Evolutionary conservation across 352 stramenopile species (phyloP).

Genomic region (Elongisporangium senticosum): DNA sequence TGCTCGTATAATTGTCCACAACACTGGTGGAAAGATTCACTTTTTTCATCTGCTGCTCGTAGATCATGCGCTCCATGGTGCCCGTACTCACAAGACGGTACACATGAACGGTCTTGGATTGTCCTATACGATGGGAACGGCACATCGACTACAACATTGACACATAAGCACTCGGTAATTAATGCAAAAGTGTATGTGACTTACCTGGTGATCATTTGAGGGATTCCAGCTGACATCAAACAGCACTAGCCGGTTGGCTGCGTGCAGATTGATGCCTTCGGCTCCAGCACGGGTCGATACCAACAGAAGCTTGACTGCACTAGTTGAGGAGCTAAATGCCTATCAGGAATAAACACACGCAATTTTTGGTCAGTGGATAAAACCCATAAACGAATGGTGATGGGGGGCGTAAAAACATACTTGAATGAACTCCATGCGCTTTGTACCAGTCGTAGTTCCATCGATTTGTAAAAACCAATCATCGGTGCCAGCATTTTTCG

Average conservation of each 20-base stretch:
- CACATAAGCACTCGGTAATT: background rate
- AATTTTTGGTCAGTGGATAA: background rate
- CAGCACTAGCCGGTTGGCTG: slow-evolving; percentile 86
- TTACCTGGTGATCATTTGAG: slow-evolving; percentile 85
- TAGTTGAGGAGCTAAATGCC: slow-evolving; percentile 54
- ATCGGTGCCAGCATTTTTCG: slow-evolving; percentile 8
- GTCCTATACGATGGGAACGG: slow-evolving; percentile 87
- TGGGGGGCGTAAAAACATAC: slow-evolving; percentile 12
- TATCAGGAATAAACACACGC: slow-evolving; percentile 14
- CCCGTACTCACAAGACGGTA: slow-evolving; percentile 90
- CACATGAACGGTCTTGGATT: slow-evolving; percentile 86
- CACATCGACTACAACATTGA: slow-evolving; percentile 77
- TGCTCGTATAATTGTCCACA: slow-evolving; percentile 43
- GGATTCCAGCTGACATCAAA: slow-evolving; percentile 92
- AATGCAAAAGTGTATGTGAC: background rate
- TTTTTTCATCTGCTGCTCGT: slow-evolving; percentile 88
- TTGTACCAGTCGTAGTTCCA: slow-evolving; percentile 59
- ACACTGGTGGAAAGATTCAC: slow-evolving; percentile 72
- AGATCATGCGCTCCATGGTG: slow-evolving; percentile 92
- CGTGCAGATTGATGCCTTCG: slow-evolving; percentile 87
- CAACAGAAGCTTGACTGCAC: slow-evolving; percentile 60
- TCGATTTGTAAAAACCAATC: slow-evolving; percentile 83
- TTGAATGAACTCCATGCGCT: slow-evolving; percentile 85
- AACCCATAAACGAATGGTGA: too few relatives aligned
- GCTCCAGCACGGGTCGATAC: slow-evolving; percentile 79